phyloP scores from a whole-genome alignment of 306 rosid species.

The Pachyrhizus erosus region DNA sequence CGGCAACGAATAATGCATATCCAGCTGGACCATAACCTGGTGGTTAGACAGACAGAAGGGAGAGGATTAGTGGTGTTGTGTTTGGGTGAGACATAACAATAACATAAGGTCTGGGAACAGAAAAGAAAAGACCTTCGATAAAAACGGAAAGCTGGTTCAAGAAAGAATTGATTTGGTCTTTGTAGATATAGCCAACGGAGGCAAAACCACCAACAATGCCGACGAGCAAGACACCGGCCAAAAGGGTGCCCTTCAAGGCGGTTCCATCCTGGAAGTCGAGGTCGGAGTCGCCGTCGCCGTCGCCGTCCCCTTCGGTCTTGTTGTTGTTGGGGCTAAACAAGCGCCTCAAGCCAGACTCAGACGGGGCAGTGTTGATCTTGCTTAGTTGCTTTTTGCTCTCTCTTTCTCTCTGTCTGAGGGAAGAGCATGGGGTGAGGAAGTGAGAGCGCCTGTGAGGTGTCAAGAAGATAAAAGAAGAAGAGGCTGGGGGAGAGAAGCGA shows the following conservation, averaged over 20 bases:
- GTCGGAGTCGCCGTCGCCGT: neutral
- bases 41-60: conserved; percentile 33
- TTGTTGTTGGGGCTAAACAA: conserved; percentile 62
- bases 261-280: conserved; percentile 49
- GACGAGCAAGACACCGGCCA: conserved; percentile 77
- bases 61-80: neutral
- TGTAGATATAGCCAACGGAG: conserved; percentile 76
- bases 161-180: conserved; percentile 76
- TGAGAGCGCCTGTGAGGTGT: conserved; percentile 60
- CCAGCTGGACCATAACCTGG: conserved; percentile 98
- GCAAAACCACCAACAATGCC: conserved; percentile 89
- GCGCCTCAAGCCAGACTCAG: conserved; percentile 61
- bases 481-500: conserved; percentile 36
- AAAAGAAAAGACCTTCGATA: conserved; percentile 61
- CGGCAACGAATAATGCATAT: conserved; percentile 91
- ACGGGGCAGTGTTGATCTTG: conserved; percentile 56
- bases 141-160: conserved; percentile 71
- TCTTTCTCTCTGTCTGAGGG: conserved; percentile 78
- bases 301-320: conserved; percentile 37
- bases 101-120: neutral
- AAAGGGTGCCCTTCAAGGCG: conserved; percentile 78
- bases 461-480: conserved; percentile 57
- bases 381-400: conserved; percentile 54
- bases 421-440: conserved; percentile 71
- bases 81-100: neutral